phyloP scores from a whole-genome alignment of 2,329 filamentous ascomycete species.

The Alternaria triticimaculans region DNA sequence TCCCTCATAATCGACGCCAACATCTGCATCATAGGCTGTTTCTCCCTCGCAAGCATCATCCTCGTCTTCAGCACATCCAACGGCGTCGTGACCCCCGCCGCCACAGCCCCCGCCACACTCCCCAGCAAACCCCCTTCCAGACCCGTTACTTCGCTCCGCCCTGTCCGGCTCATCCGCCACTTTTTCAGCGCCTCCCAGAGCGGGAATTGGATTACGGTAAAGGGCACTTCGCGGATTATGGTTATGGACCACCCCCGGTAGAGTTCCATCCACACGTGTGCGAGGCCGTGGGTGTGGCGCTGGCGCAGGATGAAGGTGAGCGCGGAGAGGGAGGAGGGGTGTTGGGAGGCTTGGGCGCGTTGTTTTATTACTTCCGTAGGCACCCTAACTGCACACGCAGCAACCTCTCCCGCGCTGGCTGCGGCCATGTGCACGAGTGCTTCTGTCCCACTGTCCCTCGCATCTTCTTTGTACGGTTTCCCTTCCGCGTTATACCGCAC shows the following conservation, averaged over 20 bases:
- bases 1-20: conserved; percentile 68
- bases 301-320: conserved; percentile 70
- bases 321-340: conserved; percentile 72
- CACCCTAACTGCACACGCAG: conserved; percentile 89
- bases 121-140: conserved; percentile 85
- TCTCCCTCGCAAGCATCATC: conserved; percentile 85
- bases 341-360: conserved; percentile 85
- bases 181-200: conserved; percentile 93
- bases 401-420: conserved; percentile 84
- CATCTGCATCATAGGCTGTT: conserved; percentile 65
- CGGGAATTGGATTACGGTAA: conserved; percentile 96
- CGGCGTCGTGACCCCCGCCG: conserved; percentile 88
- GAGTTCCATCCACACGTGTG: conserved; percentile 77
- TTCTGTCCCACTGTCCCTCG: conserved; percentile 24
- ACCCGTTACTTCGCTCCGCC: conserved; percentile 66
- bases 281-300: conserved; percentile 49
- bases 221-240: conserved; percentile 93
- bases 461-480: conserved; percentile 32
- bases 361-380: conserved; percentile 98
- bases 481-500: conserved; percentile 35
- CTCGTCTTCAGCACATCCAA: conserved; percentile 96
- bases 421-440: conserved; percentile 76
- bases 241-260: conserved; percentile 94
- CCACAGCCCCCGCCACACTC: conserved; percentile 80
- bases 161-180: conserved; percentile 60